Evolutionary conservation across 169 alveolate species (phyloP), one percentile per base, ranked within the genome.

Genomic region (Eimeria brunetti): DNA sequence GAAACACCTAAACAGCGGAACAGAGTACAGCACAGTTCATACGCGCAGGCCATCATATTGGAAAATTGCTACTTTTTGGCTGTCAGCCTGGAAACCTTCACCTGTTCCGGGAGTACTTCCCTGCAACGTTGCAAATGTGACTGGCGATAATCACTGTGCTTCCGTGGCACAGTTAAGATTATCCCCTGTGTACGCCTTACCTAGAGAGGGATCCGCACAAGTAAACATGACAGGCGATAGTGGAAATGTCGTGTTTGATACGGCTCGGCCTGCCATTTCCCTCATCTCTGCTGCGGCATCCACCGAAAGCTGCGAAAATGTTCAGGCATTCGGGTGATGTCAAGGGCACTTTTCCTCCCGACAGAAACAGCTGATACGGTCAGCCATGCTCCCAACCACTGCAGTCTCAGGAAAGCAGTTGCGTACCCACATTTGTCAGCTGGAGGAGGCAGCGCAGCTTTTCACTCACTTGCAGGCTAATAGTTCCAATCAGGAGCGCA

Each of bases 291-390:
- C 89, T 51, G 46, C n/a, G 6, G 67, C 58, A 46, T 80, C 89
- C 64, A 80, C 89, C 41, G 89, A 80, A 44, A 80, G 89, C 89
- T 80, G 89, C 89, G 49, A 49, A 30, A 80, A 80, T 38, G 33
- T 1, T 33, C 53, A 75, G 56, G 44, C 76, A 67, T 67, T 67
- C 76, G 76, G 44, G 76, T 2, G 44, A n/a, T 41, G 16, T 18
- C 76, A 67, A 67, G 8, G 44, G 30, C 76, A 36, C 44, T 9
- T 41, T 41, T 27, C 85, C 30, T 41, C 38, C 36, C n/a, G 58
- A 75, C 38, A 16, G 22, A 75, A 5, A 6, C 85, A 41, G 60
- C 62, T 5, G 60, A 41, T 14, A 41, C 36, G 51, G 1, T 2
- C 51, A 24, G 33, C 7, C 60, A 36, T 71, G 83, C 20, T 75